Percentiles rank a stretch among this genome's conserved stretches.
phyloP scores from a whole-genome alignment of 164 flowering plant species.

The Echeveria elegans region DNA sequence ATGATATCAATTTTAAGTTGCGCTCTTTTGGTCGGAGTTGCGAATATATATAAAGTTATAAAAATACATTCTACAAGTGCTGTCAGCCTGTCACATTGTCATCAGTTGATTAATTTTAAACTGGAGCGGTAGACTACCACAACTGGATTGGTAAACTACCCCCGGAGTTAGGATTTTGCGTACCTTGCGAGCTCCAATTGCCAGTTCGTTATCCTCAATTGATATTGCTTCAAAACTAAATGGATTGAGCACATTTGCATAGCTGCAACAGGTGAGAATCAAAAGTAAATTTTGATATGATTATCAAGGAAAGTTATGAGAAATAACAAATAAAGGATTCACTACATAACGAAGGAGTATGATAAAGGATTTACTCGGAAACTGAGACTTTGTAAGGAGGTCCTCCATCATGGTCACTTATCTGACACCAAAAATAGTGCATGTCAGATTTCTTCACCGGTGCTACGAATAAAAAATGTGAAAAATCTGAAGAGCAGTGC shows the following conservation, averaged over 20 bases:
- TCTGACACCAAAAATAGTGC: constrained; percentile 28
- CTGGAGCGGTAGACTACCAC: no score
- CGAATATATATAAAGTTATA: no score
- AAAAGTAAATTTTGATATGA: neutral
- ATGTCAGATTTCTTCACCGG: neutral
- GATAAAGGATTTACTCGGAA: constrained; percentile 38
- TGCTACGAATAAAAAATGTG: no score
- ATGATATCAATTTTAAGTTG: no score
- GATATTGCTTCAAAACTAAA: constrained; percentile 20
- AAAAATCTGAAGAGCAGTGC: neutral
- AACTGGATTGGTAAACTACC: no score
- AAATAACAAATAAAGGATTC: neutral
- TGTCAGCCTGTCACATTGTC: neutral
- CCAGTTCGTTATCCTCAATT: constrained; percentile 55
- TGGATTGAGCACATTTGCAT: constrained; percentile 7
- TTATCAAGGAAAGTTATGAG: neutral
- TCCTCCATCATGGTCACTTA: constrained; percentile 54
- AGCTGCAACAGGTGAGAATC: constrained; percentile 24
- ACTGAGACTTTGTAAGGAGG: constrained; percentile 72
- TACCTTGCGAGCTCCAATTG: constrained; percentile 58
- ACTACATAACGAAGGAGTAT: no score
- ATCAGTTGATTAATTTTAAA: neutral
- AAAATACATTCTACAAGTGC: no score
- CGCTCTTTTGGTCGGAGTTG: no score
- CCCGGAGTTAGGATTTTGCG: neutral